A percentile compares a stretch with the other conserved stretches of the same genome.
Conservation (phyloP, 129 eudicot genomes). For the Flaveria brownii region DNA sequence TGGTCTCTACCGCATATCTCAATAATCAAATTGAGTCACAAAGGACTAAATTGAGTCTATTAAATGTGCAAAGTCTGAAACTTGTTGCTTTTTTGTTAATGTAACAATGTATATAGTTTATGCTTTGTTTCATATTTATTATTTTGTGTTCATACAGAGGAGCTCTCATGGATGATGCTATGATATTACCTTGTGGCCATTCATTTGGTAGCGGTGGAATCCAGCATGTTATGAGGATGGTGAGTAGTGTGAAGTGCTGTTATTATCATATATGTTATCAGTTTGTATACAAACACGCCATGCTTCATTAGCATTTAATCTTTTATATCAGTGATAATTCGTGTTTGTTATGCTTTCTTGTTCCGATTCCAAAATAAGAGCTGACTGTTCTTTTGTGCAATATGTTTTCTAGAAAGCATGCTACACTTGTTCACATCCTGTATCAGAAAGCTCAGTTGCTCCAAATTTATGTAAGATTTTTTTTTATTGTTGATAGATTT, state of each 20-base stretch:
- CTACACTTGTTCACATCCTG: conserved; percentile 80
- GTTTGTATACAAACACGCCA: not conserved
- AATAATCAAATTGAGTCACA: not conserved
- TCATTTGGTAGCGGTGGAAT: conserved; percentile 83
- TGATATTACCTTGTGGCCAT: conserved; percentile 97
- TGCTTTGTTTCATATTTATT: conserved; percentile 23
- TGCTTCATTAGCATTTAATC: not conserved
- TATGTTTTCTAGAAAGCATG: conserved; percentile 73
- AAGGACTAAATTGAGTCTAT: not conserved
- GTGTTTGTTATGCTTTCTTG: not conserved
- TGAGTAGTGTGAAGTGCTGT: conserved; percentile 35
- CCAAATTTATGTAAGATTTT: conserved; percentile 76
- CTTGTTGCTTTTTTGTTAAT: conserved; percentile 12
- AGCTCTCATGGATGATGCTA: conserved; percentile 91
- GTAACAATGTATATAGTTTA: not conserved
- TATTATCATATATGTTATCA: not conserved
- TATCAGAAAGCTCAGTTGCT: conserved; percentile 61
- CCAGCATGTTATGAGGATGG: conserved; percentile 73
- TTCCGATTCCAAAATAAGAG: conserved; percentile 7
- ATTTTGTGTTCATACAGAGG: conserved; percentile 60
- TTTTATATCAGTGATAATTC: not conserved
- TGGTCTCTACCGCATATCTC: not conserved
- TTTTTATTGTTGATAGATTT: not conserved
- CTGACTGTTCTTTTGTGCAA: not conserved
- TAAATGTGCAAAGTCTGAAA: not conserved